Evolutionary conservation across 495 filamentous ascomycete species (phyloP).

Genomic region (Penicillium samsonianum): DNA sequence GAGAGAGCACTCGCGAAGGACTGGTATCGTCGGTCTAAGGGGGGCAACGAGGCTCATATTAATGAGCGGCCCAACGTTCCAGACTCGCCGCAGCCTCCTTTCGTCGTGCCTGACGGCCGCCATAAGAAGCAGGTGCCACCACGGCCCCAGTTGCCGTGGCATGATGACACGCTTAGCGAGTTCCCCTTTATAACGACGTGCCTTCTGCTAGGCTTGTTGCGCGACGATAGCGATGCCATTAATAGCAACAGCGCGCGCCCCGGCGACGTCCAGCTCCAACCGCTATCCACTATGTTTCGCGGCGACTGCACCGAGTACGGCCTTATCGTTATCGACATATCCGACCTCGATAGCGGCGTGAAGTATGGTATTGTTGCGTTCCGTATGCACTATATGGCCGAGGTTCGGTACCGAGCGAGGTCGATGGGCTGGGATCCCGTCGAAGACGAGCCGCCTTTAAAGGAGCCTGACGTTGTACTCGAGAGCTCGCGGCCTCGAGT

Average conservation of each 20-base stretch:
- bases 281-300: slow-evolving; percentile 20
- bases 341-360: slow-evolving; percentile 17
- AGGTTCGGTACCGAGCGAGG: slow-evolving; percentile 4
- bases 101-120: slow-evolving; percentile 1
- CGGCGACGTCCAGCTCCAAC: too few species aligned
- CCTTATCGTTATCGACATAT: slow-evolving; percentile 21
- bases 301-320: slow-evolving; percentile 26
- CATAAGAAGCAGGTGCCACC: slow-evolving; percentile 8
- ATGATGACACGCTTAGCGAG: too few species aligned
- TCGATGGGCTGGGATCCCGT: slow-evolving; percentile 15
- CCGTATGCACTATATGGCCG: slow-evolving; percentile 16
- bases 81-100: slow-evolving; percentile 20
- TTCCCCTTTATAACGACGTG: too few species aligned
- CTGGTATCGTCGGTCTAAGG: slow-evolving; percentile 19
- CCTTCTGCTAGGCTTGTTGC: slow-evolving; percentile 17
- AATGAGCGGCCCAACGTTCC: slow-evolving; percentile 19
- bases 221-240: slow-evolving; percentile 6
- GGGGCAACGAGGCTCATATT: slow-evolving; percentile 5
- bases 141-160: slow-evolving; percentile 20
- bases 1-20: slow-evolving; percentile 10
- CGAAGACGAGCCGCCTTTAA: slow-evolving; percentile 12
- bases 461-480: slow-evolving; percentile 16
- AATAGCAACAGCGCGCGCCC: slow-evolving; percentile 15
- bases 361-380: slow-evolving; percentile 20
- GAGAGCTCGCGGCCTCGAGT: slow-evolving; percentile 15